phyloP scores from a whole-genome alignment of 2,329 filamentous ascomycete species.

The Thielaviopsis euricoi region DNA sequence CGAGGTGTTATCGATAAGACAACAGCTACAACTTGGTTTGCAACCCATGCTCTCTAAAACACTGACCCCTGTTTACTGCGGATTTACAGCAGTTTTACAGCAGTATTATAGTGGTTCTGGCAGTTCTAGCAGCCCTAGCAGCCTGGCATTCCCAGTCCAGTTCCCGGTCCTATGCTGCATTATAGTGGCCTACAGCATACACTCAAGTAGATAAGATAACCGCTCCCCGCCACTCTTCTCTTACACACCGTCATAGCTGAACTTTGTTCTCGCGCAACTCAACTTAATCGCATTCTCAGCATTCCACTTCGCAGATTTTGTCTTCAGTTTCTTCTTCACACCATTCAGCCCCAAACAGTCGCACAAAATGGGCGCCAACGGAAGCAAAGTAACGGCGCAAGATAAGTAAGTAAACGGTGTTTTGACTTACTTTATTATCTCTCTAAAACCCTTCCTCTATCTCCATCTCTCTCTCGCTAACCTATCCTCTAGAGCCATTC shows the following conservation, averaged over 20 bases:
- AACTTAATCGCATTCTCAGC: background rate
- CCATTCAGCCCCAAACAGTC: background rate
- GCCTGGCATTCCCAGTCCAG: too few species aligned
- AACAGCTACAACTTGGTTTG: background rate
- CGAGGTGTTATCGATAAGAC: conserved; percentile 7
- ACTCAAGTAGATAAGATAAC: background rate
- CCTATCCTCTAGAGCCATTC: conserved; percentile 54
- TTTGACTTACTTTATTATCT: too few species aligned
- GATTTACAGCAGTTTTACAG: too few species aligned
- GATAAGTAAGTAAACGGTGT: conserved; percentile 87
- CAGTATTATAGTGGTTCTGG: too few species aligned
- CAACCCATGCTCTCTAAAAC: background rate
- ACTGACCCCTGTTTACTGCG: background rate
- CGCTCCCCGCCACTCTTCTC: background rate
- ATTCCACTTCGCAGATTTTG: background rate
- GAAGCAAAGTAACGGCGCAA: conserved; percentile 49
- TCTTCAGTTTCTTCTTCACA: background rate
- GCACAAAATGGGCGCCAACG: conserved; percentile 33
- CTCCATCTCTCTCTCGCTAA: conserved; percentile 1
- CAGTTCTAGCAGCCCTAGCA: too few species aligned
- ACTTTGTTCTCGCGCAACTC: background rate
- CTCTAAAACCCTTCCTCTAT: conserved; percentile 12
- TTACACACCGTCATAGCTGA: conserved; percentile 1
- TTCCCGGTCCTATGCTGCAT: too few species aligned
- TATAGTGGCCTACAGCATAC: too few species aligned